Conservation (phyloP, 2,329 filamentous ascomycete species). For the Blastomyces silverae region DNA sequence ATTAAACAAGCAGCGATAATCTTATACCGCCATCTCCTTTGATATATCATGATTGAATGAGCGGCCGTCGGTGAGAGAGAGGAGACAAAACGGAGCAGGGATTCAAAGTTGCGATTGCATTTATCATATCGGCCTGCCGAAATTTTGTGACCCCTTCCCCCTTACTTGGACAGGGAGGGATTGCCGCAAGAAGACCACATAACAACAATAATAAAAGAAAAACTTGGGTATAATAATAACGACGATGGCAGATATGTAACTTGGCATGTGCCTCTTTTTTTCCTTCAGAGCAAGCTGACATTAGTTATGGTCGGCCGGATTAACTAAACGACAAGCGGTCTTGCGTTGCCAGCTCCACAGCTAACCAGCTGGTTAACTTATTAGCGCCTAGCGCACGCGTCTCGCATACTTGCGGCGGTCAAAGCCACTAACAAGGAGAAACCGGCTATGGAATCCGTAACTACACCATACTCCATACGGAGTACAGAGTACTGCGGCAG, state of each 20-base stretch:
- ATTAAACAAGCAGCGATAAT: neutral
- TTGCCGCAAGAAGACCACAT: neutral
- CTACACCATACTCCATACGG: too few species aligned
- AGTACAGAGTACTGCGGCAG: too few species aligned
- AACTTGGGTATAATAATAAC: neutral
- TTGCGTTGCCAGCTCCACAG: neutral
- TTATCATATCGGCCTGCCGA: neutral
- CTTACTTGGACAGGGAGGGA: neutral
- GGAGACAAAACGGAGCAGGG: neutral
- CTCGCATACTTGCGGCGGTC: too few species aligned
- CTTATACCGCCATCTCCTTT: slow-evolving; percentile 4
- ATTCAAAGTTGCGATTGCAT: neutral
- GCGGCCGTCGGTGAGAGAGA: neutral
- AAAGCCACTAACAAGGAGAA: too few species aligned
- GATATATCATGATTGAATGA: slow-evolving; percentile 3
- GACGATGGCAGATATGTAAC: neutral
- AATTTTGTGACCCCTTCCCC: neutral
- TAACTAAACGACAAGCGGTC: too few species aligned
- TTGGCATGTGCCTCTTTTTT: neutral
- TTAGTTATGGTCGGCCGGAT: too few species aligned
- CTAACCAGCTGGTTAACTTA: neutral
- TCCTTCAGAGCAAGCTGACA: neutral
- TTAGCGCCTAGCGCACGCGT: neutral
- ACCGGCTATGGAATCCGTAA: too few species aligned
- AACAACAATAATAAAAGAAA: neutral